Base-by-base conservation (phyloP, 75 land plant species). In the Pseudotsuga menziesii region DNA sequence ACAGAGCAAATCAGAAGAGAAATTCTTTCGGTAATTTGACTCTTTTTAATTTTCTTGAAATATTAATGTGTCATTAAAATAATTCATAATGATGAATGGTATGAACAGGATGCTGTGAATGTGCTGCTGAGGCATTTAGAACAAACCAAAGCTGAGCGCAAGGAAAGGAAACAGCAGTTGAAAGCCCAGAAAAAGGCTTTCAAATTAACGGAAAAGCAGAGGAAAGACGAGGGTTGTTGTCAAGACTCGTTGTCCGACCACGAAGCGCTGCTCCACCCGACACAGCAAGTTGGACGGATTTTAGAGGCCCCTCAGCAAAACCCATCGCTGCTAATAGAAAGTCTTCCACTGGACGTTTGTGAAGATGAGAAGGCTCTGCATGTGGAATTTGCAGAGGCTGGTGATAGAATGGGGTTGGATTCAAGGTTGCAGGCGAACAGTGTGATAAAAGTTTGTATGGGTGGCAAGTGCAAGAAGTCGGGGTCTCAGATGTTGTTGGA, bases 401-500 rank as follows among this genome's bases (percentile, higher is more conserved):
- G 17, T 2, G 14, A 5, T 6, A 17, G 48, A 36, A 2, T 36
- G 44, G 41, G 22, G 48, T 0, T 17, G 36, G 32, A 41, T 0
- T 7, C 4, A 17, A 39, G 32, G 26, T n/a, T n/a, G 62, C 7
- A 76, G 77, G 81, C 90, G 27, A 89, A 93, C 41, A 3, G 41
- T 39, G 41, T 39, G 76, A 82, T 93, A 23, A 89, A 94, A 25
- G 90, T 94, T 0, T 94, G 97, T 75, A 86, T 90, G 85, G 97
- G 94, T 11, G 88, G 88, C 2, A 94, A 94, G 82, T 94, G 97
- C 86, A 91, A 83, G 87, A 89, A 83, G 74, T 80, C 83, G 7
- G 97, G 97, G 13, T 80, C 90, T 2, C 76, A 75, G 17, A 81
- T 84, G 56, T 59, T 94, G 72, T 39, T 89, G 70, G 80, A 77